Conservation (phyloP, 768 basidiomycete species). For the Amanita thiersii region DNA sequence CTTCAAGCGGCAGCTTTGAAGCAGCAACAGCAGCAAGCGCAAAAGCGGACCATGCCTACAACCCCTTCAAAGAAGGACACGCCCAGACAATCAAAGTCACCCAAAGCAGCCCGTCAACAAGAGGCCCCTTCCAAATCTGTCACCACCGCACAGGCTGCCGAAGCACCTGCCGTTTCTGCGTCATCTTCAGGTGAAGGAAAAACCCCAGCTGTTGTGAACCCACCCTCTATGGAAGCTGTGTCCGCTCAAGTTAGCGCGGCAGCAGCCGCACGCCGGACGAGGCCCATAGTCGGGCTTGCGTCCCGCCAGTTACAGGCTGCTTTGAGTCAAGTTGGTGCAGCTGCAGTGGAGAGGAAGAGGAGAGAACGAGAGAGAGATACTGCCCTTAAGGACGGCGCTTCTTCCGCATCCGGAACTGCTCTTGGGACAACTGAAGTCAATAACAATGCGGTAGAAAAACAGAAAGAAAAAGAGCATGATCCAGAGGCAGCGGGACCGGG, state of each 20-base stretch:
- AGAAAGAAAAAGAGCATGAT: constrained; percentile 15
- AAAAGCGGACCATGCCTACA: not conserved
- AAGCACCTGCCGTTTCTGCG: constrained; percentile 11
- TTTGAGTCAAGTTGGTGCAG: constrained; percentile 52
- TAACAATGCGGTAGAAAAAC: not conserved
- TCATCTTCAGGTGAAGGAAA: constrained; percentile 5
- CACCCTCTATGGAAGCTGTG: constrained; percentile 11
- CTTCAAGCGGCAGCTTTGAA: constrained; percentile 2
- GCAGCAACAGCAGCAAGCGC: constrained; percentile 11
- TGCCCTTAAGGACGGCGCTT: constrained; percentile 1
- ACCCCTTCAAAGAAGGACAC: constrained; percentile 2
- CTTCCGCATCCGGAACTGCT: not conserved
- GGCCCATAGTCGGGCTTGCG: constrained; percentile 55
- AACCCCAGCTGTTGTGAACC: constrained; percentile 2
- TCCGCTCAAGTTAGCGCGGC: constrained; percentile 14
- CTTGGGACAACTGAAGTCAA: not conserved
- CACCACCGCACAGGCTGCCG: constrained; percentile 9
- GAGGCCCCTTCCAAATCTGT: constrained; percentile 5
- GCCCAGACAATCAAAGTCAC: not conserved
- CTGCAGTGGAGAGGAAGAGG: constrained; percentile 22
- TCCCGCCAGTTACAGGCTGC: constrained; percentile 71
- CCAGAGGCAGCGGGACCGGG: constrained; percentile 2
- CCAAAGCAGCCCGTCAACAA: constrained; percentile 6
- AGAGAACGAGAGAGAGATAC: constrained; percentile 17
- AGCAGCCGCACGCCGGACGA: constrained; percentile 30